Conservation (phyloP, 225 moss, liverwort and hornwort species). For the Rhytidiadelphus loreus region DNA sequence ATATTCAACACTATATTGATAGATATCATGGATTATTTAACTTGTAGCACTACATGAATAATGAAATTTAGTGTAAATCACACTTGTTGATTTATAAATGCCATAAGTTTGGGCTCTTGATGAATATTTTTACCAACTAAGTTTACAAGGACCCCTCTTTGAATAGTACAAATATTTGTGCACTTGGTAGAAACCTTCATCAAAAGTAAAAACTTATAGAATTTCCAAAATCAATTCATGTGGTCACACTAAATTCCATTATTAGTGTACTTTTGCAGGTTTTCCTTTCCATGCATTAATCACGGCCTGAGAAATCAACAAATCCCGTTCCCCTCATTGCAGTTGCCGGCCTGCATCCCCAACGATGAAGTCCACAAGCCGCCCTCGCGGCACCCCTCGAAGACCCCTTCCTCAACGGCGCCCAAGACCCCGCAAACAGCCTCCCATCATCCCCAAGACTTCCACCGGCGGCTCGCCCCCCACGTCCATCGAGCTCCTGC, state of each 20-base stretch:
- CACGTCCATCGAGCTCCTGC: slow-evolving; percentile 12
- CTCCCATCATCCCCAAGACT: not conserved
- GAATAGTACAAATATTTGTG: not conserved
- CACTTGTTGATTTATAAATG: not conserved
- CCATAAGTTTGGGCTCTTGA: accelerated
- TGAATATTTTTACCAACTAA: not conserved
- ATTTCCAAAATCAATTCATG: not conserved
- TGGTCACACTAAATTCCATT: not conserved
- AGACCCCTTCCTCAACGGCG: not conserved
- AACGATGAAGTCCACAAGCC: not conserved
- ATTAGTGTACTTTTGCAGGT: not conserved
- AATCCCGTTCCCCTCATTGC: not conserved
- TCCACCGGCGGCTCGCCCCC: not conserved
- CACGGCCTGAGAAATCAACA: no score
- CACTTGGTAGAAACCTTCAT: not conserved
- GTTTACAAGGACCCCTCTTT: accelerated
- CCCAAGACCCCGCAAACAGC: not conserved
- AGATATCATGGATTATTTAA: not conserved
- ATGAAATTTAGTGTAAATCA: not conserved
- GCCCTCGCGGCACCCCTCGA: not conserved
- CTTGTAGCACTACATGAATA: no score
- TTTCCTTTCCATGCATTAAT: not conserved
- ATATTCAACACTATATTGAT: not conserved
- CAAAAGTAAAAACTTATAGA: not conserved
- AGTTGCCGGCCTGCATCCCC: not conserved